Base-by-base conservation (phyloP, 805 yeast species). In the Deakozyma indianensis region DNA sequence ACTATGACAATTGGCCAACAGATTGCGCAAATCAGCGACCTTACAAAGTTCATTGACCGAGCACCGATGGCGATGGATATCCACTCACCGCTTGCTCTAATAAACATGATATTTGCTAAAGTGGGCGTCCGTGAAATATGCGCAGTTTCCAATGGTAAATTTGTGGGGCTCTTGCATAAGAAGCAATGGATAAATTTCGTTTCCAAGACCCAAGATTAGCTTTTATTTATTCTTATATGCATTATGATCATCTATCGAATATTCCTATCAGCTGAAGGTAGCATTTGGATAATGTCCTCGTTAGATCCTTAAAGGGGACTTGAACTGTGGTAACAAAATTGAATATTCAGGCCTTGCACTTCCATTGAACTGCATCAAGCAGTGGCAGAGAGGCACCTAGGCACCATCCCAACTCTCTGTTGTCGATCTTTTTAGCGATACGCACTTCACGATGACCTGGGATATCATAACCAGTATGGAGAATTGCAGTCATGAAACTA, bases 341-440 rank as follows among this genome's bases (percentile, higher is more conserved):
- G n/a, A n/a, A n/a, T n/a, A n/a, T n/a, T n/a, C 16, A 32, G 18
- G 38, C 38, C 49, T 62, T 59, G 64, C 96, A 86, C 44, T 68
- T 71, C 95, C 95, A 85, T 41, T 55, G 65, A 41, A 61, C 65
- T 49, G 71, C 69, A 50, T 83, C 92, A 53, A 92, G 70, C 54
- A 92, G 68, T 5, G 97, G 97, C 55, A 92, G 73, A 1, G 96
- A 85, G 1, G 97, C 98, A 55, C 99, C 99, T 47, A 92, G 70
- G 69, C 97, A 92, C 99, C 99, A 92, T 27, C 98, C 99, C 44
- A 92, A 72, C 67, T 92, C 98, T 56, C 85, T 87, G 58, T 78
- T 77, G 44, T 78, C 82, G 55, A 92, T 85, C 60, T 77, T 87
- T 69, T 86, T 79, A 5, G 96, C 97, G 4, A 96, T 92, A 63